A percentile compares a stretch with the other conserved stretches of the same genome.
Evolutionary conservation across 768 basidiomycete genomes (phyloP).

Genomic region (Piloderma croceum): DNA sequence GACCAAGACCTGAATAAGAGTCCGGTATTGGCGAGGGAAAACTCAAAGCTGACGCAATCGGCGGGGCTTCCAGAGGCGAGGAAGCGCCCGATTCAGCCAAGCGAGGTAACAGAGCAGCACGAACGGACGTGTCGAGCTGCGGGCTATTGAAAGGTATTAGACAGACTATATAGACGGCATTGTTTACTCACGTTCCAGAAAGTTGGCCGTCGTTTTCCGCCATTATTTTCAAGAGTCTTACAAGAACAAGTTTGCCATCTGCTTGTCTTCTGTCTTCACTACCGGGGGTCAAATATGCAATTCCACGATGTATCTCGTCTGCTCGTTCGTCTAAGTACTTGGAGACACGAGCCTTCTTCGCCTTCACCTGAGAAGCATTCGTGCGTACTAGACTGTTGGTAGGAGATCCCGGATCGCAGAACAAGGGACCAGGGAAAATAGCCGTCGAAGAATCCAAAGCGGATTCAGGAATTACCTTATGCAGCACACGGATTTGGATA

Average conservation of each 20-base stretch:
- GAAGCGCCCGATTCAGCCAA: constrained; percentile 26
- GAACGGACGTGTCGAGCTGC: constrained; percentile 68
- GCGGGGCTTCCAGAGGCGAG: constrained; percentile 11
- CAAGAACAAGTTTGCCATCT: constrained; percentile 72
- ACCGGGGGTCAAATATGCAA: constrained; percentile 59
- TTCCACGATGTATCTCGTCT: constrained; percentile 71
- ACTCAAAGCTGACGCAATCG: constrained; percentile 30
- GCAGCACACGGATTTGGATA: constrained; percentile 61
- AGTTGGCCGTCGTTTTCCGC: constrained; percentile 87
- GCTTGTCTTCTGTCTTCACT: constrained; percentile 49
- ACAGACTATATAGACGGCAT: constrained; percentile 1
- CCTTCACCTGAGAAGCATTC: constrained; percentile 60
- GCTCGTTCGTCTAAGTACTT: constrained; percentile 73
- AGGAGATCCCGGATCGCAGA: constrained; percentile 63
- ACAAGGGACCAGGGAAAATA: constrained; percentile 82
- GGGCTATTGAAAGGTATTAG: constrained; percentile 34
- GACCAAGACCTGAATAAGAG: constrained; percentile 17
- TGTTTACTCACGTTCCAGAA: constrained; percentile 68
- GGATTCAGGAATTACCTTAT: constrained; percentile 65
- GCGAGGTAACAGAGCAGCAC: constrained; percentile 63
- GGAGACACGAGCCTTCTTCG: constrained; percentile 73
- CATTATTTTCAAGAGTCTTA: constrained; percentile 72
- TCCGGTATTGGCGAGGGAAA: constrained; percentile 21
- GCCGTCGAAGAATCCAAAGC: constrained; percentile 48
- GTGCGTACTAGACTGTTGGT: constrained; percentile 46